These are phyloP conservation scores for Globisporangium acanthophoron DNA, from an alignment of 352 stramenopile genomes.

Conservation along the genomic window DNA sequence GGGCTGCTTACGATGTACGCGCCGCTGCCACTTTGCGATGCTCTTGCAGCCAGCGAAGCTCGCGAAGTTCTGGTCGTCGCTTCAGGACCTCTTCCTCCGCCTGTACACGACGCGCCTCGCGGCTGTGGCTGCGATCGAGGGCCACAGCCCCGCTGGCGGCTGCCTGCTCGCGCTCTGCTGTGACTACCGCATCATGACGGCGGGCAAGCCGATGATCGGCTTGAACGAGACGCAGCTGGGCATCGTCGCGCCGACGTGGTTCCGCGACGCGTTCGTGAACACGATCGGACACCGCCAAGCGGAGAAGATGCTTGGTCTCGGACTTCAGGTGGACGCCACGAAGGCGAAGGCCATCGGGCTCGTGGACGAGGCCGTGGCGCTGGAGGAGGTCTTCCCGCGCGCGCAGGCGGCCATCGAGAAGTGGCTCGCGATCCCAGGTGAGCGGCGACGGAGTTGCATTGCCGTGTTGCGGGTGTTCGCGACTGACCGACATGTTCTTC, in stretches of 20 bases:
- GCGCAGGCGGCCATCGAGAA: conserved; percentile 57
- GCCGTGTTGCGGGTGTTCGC: too few species aligned
- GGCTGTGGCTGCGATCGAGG: conserved; percentile 87
- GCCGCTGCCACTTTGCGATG: not conserved
- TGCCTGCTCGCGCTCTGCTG: conserved; percentile 93
- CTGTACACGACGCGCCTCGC: conserved; percentile 90
- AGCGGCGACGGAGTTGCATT: not conserved
- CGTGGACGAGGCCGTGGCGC: conserved; percentile 65
- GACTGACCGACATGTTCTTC: not conserved
- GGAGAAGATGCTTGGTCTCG: conserved; percentile 82
- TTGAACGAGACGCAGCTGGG: conserved; percentile 94
- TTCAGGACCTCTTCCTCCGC: conserved; percentile 92
- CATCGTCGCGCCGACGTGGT: conserved; percentile 85
- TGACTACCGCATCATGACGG: conserved; percentile 94
- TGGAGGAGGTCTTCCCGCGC: conserved; percentile 74
- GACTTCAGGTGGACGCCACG: conserved; percentile 68
- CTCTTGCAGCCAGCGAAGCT: conserved; percentile 43
- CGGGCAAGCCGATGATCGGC: conserved; percentile 85
- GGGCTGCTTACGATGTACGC: not conserved
- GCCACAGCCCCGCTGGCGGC: conserved; percentile 89
- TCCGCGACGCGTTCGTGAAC: conserved; percentile 79
- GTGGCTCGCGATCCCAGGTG: conserved; percentile 81
- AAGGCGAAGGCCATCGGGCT: conserved; percentile 73
- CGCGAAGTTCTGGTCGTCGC: conserved; percentile 85
- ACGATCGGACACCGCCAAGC: conserved; percentile 78